A percentile compares a stretch with the other conserved stretches of the same genome.
Evolutionary conservation across 768 basidiomycete genomes (phyloP).

Genomic region (Lentinula detonsa): DNA sequence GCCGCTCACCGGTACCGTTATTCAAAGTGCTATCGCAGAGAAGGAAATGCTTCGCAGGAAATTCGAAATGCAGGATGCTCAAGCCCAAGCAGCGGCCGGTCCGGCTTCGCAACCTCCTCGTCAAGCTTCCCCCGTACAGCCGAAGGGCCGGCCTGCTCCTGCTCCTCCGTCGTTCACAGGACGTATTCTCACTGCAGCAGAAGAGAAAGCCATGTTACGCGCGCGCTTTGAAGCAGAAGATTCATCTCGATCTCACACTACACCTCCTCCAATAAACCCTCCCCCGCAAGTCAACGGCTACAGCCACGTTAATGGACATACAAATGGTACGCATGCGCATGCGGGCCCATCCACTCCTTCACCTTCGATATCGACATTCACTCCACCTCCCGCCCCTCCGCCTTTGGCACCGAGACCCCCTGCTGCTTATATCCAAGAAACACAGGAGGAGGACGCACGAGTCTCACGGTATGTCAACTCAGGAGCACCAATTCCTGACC

Average conservation of each 20-base stretch:
- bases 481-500: constrained; percentile 18
- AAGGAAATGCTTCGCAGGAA: constrained; percentile 53
- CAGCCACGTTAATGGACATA: constrained; percentile 10
- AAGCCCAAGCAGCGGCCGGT: constrained; percentile 19
- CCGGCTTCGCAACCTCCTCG: constrained; percentile 20
- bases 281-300: constrained; percentile 22
- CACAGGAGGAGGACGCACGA: constrained; percentile 66
- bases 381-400: constrained; percentile 38
- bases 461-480: constrained; percentile 37
- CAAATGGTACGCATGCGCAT: constrained; percentile 4
- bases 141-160: constrained; percentile 27
- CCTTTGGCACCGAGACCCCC: constrained; percentile 76
- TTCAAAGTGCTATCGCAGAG: constrained; percentile 31
- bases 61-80: constrained; percentile 51
- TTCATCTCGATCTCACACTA: constrained; percentile 2
- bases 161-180: constrained; percentile 21
- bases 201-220: constrained; percentile 69
- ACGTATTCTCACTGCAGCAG: constrained; percentile 56
- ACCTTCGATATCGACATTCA: neutral
- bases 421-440: constrained; percentile 75
- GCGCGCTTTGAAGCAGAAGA: constrained; percentile 62
- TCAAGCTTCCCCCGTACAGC: constrained; percentile 16
- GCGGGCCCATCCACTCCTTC: constrained; percentile 4
- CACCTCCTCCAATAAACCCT: constrained; percentile 7
- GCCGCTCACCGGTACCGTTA: constrained; percentile 10